These are phyloP conservation scores for Xylaria sp. DNA, from an alignment of 2,329 filamentous ascomycete genomes.

Conservation along the genomic window DNA sequence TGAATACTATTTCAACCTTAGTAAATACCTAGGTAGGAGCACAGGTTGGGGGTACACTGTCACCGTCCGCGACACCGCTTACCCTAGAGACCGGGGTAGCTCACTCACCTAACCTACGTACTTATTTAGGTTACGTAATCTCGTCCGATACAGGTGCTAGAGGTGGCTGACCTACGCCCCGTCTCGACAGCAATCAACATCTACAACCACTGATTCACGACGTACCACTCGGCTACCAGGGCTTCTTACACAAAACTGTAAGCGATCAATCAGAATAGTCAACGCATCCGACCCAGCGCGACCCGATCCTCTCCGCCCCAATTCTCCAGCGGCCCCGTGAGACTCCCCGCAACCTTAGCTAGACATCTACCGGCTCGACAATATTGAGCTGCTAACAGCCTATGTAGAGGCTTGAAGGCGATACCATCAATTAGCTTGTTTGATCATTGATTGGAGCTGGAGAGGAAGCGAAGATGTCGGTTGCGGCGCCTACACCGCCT, in stretches of 20 bases:
- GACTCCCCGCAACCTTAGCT: background rate
- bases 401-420: background rate
- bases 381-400: background rate
- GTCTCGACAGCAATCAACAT: background rate
- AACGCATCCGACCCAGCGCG: background rate
- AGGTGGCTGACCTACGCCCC: no score
- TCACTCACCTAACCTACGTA: slow-evolving; percentile 6
- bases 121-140: background rate
- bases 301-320: background rate
- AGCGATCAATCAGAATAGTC: background rate
- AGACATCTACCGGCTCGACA: background rate
- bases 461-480: slow-evolving; percentile 30
- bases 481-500: slow-evolving; percentile 54
- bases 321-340: no score
- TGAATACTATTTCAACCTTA: no score
- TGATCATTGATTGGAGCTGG: background rate
- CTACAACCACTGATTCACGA: background rate
- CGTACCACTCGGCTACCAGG: background rate
- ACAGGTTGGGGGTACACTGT: no score
- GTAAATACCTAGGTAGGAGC: no score
- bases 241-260: background rate
- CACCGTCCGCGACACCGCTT: no score
- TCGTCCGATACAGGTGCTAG: no score
- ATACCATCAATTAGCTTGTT: background rate
- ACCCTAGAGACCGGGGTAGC: no score